phyloP scores from a whole-genome alignment of 495 filamentous ascomycete species.

The Rhizodiscina lignyota region DNA sequence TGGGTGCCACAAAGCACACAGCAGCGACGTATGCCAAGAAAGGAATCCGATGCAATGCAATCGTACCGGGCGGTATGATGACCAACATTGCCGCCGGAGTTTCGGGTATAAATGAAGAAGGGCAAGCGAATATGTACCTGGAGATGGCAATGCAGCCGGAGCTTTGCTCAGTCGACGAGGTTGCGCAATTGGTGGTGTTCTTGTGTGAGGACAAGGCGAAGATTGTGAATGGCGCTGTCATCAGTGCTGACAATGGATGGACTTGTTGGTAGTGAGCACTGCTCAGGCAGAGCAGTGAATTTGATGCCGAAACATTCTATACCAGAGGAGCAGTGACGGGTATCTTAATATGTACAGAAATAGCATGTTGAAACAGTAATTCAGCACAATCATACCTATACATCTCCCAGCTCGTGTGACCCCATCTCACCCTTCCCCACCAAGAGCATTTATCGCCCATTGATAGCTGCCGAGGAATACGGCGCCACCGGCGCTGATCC shows the following conservation, averaged over 20 bases:
- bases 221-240: conserved; percentile 10
- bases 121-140: conserved; percentile 5
- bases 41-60: conserved; percentile 38
- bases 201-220: conserved; percentile 6
- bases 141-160: conserved; percentile 1
- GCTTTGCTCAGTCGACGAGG: conserved; percentile 4
- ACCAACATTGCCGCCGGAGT: conserved; percentile 38
- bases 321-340: no score
- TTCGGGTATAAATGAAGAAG: conserved; percentile 28
- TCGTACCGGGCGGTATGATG: conserved; percentile 38
- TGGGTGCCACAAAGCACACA: conserved; percentile 47
- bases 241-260: conserved; percentile 11
- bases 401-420: conserved; percentile 4
- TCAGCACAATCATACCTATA: conserved; percentile 1
- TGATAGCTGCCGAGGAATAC: conserved; percentile 96
- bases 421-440: conserved; percentile 23
- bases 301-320: no score
- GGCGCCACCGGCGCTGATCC: conserved; percentile 87
- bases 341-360: no score
- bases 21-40: conserved; percentile 38
- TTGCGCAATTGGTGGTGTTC: conserved; percentile 9
- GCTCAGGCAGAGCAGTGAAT: no score
- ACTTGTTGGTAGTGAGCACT: no score
- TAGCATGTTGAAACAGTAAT: conserved; percentile 2
- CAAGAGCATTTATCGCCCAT: conserved; percentile 60